Conservation (phyloP, 73 alveolate species). For the Tetrahymena malaccensis region DNA sequence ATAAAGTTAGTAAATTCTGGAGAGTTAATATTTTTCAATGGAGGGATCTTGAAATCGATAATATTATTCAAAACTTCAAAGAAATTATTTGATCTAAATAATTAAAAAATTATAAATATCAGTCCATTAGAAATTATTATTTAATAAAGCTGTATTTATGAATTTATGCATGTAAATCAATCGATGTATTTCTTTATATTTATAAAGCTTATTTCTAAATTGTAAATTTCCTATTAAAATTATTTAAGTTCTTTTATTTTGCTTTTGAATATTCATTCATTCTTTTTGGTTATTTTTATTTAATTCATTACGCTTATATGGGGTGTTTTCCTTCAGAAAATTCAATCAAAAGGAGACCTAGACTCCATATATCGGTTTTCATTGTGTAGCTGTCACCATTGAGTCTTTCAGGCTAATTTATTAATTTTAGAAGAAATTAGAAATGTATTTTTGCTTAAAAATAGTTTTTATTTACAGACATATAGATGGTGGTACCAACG, state of each 20-base stretch:
- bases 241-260: too few relatives aligned
- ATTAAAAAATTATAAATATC: not conserved
- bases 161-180: too few relatives aligned
- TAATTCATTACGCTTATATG: conserved; percentile 29
- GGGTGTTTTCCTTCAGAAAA: conserved; percentile 84
- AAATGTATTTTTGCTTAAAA: not conserved
- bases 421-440: not conserved
- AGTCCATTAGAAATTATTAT: not conserved
- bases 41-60: not conserved
- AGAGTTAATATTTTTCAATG: not conserved
- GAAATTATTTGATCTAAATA: not conserved
- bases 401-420: conserved; percentile 81
- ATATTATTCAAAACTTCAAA: not conserved
- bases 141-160: too few relatives aligned
- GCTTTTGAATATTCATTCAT: not conserved
- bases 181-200: too few relatives aligned
- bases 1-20: not conserved
- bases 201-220: too few relatives aligned
- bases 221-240: too few relatives aligned
- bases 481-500: conserved; percentile 85
- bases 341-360: conserved; percentile 84
- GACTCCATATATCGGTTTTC: conserved; percentile 91
- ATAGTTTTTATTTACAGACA: conserved; percentile 38
- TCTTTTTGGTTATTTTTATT: not conserved
- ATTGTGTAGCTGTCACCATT: conserved; percentile 83